Evolutionary conservation across 2,329 filamentous ascomycete species (phyloP), one percentile per base, ranked within the genome.

Genomic region (Pseudocercospora vitis): DNA sequence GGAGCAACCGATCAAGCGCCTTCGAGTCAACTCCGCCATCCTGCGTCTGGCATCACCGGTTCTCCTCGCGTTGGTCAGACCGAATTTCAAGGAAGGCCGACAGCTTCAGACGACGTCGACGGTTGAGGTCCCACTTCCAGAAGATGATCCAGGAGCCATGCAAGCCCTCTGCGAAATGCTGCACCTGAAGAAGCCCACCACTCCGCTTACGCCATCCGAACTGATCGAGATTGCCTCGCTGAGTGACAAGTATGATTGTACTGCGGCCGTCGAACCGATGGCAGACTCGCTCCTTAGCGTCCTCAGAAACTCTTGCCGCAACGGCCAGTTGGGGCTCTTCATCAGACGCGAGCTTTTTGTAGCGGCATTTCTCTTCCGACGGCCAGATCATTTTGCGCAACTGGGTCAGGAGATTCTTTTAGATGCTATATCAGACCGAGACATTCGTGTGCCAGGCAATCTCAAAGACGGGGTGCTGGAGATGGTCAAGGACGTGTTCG

Each of bases 41-140:
- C 52, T 60, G 48, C 47, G 29, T 7, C 37, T 53, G 3, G 35
- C 33, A n/a, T 62, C 59, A 2, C n/a, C 40, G 2, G 53, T 57
- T 18, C 58, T 62, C 52, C 51, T 50, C 18, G 50, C 45, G 3
- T 51, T 62, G 50, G 49, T 62, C 32, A 29, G 21, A 4, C 33
- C 48, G 2, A n/a, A 29, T 0, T 56, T 57, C 50, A 50, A 49
- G 24, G 59, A 59, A 33, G 57, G 54, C 5, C 32, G 16, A 7
- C 32, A 26, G 3, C 46, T 57, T 2, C 42, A 50, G 5, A 31
- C 23, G 1, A 14, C 9, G 3, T 49, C 29, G 4, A 4, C 2
- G 1, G 32, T 56, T 16, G 52, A 52, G 12, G 31, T 59, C 3
- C 37, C 56, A 7, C 31, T 57, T 4, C 50, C 47, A 2, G 51